A percentile compares a stretch with the other conserved stretches of the same genome.
Conservation (phyloP, 2,329 filamentous ascomycete species). For the Dothistroma septosporum region DNA sequence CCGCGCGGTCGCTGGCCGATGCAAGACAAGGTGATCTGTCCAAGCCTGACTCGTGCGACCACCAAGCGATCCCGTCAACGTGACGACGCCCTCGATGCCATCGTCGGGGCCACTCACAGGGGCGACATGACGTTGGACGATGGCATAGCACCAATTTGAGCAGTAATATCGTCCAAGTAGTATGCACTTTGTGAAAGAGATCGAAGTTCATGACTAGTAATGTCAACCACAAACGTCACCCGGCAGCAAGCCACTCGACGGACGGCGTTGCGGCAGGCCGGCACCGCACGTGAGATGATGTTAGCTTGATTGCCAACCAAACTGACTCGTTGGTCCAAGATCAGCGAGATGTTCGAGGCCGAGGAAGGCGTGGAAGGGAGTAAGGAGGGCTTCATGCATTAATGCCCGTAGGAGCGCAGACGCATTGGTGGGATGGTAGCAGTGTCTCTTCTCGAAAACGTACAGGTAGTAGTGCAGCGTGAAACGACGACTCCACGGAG, state of each 20-base stretch:
- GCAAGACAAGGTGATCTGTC: neutral
- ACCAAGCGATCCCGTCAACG: neutral
- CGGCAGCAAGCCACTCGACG: neutral
- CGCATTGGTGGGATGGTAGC: neutral
- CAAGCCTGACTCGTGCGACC: neutral
- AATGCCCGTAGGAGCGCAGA: neutral
- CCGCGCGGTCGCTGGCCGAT: neutral
- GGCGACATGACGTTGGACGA: neutral
- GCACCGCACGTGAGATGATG: neutral
- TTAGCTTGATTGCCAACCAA: neutral
- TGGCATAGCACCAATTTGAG: neutral
- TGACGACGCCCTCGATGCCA: neutral
- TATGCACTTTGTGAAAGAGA: constrained; percentile 5
- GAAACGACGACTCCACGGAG: neutral
- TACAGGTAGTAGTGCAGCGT: neutral
- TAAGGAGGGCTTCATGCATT: neutral
- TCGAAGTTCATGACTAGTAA: constrained; percentile 5
- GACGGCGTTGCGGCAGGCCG: neutral
- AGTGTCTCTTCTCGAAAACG: neutral
- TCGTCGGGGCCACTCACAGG: neutral
- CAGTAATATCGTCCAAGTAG: too few species aligned
- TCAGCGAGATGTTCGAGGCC: neutral
- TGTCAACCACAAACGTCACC: constrained; percentile 1
- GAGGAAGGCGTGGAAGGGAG: neutral
- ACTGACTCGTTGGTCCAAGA: neutral